phyloP scores from a whole-genome alignment of 176 grass and related monocot species.

The Raddia distichophylla region DNA sequence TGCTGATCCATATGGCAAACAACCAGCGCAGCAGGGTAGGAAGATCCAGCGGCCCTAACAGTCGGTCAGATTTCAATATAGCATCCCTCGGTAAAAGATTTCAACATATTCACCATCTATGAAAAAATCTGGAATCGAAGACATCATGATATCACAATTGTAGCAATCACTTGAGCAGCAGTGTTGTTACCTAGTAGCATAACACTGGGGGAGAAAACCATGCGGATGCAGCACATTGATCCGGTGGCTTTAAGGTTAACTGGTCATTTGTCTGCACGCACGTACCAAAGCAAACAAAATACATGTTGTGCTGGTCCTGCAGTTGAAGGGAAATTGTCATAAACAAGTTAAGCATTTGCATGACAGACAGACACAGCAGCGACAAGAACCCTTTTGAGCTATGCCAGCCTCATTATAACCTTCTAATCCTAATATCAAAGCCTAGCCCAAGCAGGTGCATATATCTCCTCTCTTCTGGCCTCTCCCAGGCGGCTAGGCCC shows the following conservation, averaged over 20 bases:
- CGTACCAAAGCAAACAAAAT: constrained; percentile 52
- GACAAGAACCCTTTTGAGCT: constrained; percentile 52
- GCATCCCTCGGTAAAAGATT: not conserved
- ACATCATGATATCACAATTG: not conserved
- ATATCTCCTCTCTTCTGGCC: constrained; percentile 3
- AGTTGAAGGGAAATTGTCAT: constrained; percentile 25
- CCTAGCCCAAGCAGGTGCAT: constrained; percentile 40
- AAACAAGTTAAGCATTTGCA: constrained; percentile 44
- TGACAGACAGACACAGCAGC: constrained; percentile 56
- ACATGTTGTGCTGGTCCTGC: constrained; percentile 51
- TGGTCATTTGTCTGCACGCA: constrained; percentile 17
- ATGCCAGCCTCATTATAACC: constrained; percentile 51
- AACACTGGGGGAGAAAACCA: not conserved
- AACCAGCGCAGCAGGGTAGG: not conserved
- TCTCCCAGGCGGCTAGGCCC: constrained; percentile 16
- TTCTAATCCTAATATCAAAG: constrained; percentile 45
- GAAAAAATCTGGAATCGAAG: not conserved
- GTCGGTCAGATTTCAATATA: constrained; percentile 20
- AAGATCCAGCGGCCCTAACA: not conserved
- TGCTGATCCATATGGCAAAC: not conserved
- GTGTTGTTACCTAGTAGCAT: not conserved
- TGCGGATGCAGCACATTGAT: not conserved
- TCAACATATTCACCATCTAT: constrained; percentile 13
- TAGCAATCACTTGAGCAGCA: not conserved
- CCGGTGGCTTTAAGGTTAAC: constrained; percentile 18